Conservation (phyloP, 495 filamentous ascomycete species). For the Aspergillus leporis region DNA sequence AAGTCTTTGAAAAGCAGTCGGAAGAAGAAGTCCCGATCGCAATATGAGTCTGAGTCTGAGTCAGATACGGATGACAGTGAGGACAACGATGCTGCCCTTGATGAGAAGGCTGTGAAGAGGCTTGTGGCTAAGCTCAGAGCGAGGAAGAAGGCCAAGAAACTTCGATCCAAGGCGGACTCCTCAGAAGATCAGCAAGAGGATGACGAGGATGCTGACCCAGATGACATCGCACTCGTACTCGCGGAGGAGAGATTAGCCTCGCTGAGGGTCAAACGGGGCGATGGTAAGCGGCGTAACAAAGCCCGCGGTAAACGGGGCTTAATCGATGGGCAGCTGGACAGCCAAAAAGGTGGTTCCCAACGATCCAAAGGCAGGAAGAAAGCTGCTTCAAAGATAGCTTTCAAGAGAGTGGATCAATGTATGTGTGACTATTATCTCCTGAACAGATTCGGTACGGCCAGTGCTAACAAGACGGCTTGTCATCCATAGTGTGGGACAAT, state of each 20-base stretch:
- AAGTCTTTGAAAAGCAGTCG: conserved; percentile 39
- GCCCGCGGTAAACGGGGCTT: conserved; percentile 20
- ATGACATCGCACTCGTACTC: conserved; percentile 21
- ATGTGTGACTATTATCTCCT: conserved; percentile 19
- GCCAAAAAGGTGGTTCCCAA: conserved; percentile 11
- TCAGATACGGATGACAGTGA: conserved; percentile 33
- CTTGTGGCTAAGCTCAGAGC: conserved; percentile 52
- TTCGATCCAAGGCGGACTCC: conserved; percentile 30
- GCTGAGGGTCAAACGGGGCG: conserved; percentile 21
- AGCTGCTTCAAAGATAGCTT: conserved; percentile 69
- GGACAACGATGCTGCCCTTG: conserved; percentile 25
- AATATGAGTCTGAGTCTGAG: conserved; percentile 34
- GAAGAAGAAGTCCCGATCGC: conserved; percentile 45
- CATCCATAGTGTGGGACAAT: conserved; percentile 65
- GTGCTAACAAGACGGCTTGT: background rate
- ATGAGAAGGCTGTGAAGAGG: conserved; percentile 48
- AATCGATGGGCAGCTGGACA: conserved; percentile 17
- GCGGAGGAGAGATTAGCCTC: conserved; percentile 29
- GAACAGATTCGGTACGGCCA: background rate
- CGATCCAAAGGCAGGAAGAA: conserved; percentile 41
- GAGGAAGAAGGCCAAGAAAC: conserved; percentile 39
- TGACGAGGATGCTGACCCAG: conserved; percentile 20
- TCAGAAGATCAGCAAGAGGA: conserved; percentile 28
- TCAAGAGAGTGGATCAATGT: conserved; percentile 83
- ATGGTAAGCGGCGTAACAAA: conserved; percentile 22